A percentile compares a stretch with the other conserved stretches of the same genome.
Conservation (phyloP, 352 stramenopile species). For the Globisporangium parvum region DNA sequence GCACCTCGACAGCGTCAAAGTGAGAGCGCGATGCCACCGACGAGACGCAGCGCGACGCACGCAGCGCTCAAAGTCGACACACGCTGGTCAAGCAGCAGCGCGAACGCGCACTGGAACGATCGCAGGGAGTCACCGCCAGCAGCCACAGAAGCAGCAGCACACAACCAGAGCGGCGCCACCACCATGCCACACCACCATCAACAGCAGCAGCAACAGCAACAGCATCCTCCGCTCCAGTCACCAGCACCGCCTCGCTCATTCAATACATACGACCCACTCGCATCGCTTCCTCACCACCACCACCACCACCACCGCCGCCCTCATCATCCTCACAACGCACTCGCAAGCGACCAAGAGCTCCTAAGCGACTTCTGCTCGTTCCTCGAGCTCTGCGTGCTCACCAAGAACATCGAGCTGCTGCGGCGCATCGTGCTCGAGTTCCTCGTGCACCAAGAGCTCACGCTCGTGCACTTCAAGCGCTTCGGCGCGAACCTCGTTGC, state of each 20-base stretch:
- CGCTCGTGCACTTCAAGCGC: constrained; percentile 31
- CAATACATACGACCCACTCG: too few relatives aligned
- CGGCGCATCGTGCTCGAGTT: constrained; percentile 52
- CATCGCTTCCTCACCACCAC: neutral
- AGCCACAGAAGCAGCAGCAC: neutral
- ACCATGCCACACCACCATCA: too few relatives aligned
- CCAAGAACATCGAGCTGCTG: constrained; percentile 40
- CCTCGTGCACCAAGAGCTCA: constrained; percentile 40
- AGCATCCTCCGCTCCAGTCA: too few relatives aligned
- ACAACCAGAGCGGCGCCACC: too few relatives aligned
- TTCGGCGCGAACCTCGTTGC: constrained; percentile 29
- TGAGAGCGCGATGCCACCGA: too few relatives aligned
- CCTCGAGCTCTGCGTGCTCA: constrained; percentile 41
- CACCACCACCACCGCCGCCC: neutral
- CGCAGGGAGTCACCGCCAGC: neutral
- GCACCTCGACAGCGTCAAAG: too few relatives aligned
- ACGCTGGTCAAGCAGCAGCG: too few relatives aligned
- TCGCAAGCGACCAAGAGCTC: constrained; percentile 21
- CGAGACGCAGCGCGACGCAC: too few relatives aligned
- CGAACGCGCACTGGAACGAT: too few relatives aligned
- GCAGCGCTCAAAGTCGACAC: too few relatives aligned
- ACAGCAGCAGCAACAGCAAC: too few relatives aligned
- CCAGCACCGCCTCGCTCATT: too few relatives aligned
- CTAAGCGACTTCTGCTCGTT: constrained; percentile 50
- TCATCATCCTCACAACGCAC: neutral